Percentiles rank a stretch among this genome's conserved stretches.
These are phyloP conservation scores for Teratosphaeria nubilosa DNA, from an alignment of 2,329 filamentous ascomycete species.

Conservation along the genomic window DNA sequence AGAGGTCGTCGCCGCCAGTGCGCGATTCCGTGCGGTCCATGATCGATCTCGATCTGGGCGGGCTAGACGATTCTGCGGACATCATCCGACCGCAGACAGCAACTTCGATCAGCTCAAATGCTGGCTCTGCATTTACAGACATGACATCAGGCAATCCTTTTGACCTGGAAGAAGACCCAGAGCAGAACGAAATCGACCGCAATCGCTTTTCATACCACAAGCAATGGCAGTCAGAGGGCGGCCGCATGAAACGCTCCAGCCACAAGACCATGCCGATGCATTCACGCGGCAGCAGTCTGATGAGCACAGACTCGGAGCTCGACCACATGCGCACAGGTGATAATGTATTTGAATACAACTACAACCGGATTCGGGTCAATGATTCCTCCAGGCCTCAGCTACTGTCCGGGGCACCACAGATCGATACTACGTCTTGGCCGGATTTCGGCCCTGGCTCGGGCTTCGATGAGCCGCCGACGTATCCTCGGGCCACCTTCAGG, in stretches of 20 bases:
- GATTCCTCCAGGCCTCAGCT: conserved; percentile 1
- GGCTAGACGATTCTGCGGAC: conserved; percentile 24
- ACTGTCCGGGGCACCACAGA: not conserved
- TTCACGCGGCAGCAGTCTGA: conserved; percentile 22
- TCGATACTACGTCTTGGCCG: conserved; percentile 11
- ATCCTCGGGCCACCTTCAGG: conserved; percentile 5
- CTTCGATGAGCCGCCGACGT: conserved; percentile 9
- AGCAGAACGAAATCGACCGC: conserved; percentile 18
- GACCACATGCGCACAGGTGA: conserved; percentile 9
- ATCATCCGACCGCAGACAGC: conserved; percentile 35
- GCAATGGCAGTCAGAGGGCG: conserved; percentile 26
- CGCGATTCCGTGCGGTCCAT: conserved; percentile 31
- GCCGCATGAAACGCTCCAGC: conserved; percentile 16
- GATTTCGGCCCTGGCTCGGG: conserved; percentile 8
- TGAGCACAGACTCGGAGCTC: conserved; percentile 21
- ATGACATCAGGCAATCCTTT: conserved; percentile 38
- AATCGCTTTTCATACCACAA: conserved; percentile 27
- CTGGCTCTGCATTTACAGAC: conserved; percentile 27
- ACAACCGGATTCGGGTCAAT: conserved; percentile 4
- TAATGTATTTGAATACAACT: conserved; percentile 12
- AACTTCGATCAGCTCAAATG: conserved; percentile 21
- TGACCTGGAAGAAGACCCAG: conserved; percentile 36
- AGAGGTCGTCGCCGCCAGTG: conserved; percentile 23
- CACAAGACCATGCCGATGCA: conserved; percentile 23
- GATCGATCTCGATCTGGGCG: conserved; percentile 35